Percentiles rank a stretch among this genome's conserved stretches.
Conservation (phyloP, 2,329 filamentous ascomycete species). For the Nannizziopsis arthrosporioides region DNA sequence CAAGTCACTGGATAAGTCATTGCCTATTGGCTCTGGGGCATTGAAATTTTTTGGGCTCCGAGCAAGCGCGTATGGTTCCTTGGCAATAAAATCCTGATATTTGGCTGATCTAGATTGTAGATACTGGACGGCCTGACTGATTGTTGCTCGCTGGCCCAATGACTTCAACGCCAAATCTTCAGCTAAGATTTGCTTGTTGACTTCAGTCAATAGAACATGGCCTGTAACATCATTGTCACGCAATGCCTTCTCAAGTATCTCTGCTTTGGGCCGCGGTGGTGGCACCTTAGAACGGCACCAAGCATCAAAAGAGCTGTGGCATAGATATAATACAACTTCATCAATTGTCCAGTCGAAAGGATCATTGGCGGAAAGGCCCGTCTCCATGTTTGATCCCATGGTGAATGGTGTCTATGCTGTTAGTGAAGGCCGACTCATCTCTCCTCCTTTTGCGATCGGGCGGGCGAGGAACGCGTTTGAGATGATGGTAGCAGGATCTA, state of each 20-base stretch:
- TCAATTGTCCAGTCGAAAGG: slow-evolving; percentile 65
- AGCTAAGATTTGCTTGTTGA: slow-evolving; percentile 39
- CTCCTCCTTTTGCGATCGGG: no score
- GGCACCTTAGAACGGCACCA: slow-evolving; percentile 26
- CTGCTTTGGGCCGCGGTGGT: slow-evolving; percentile 41
- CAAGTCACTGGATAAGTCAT: neutral
- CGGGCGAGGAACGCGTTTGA: no score
- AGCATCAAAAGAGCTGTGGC: slow-evolving; percentile 39
- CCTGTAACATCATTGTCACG: slow-evolving; percentile 55
- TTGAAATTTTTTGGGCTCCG: slow-evolving; percentile 5
- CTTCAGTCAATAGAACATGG: slow-evolving; percentile 48
- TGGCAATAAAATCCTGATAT: slow-evolving; percentile 30
- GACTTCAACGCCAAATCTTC: slow-evolving; percentile 48
- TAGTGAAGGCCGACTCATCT: neutral
- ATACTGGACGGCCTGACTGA: slow-evolving; percentile 47
- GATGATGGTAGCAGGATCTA: no score
- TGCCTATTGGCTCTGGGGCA: neutral
- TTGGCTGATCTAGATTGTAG: slow-evolving; percentile 44
- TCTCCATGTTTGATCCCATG: neutral
- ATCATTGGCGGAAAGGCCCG: slow-evolving; percentile 36
- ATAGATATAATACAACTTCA: slow-evolving; percentile 55
- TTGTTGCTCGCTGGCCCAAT: slow-evolving; percentile 46
- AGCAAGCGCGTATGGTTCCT: neutral
- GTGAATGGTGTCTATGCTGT: neutral
- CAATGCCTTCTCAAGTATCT: slow-evolving; percentile 44